Conservation (phyloP, 257 asterid species). For the Hygrophila difformis region DNA sequence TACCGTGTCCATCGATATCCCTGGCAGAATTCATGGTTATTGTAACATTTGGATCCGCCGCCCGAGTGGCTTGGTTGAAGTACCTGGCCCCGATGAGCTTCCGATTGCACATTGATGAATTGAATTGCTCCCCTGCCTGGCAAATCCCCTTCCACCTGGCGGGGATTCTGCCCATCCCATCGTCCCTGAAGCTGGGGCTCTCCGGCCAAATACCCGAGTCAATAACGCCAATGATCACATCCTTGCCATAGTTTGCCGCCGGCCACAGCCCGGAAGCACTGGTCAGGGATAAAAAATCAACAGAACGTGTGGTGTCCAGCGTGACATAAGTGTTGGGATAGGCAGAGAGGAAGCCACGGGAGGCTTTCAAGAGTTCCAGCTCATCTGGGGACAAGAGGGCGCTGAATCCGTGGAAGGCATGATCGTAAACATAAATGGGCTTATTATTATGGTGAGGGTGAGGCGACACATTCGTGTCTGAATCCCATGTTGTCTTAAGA, state of each 20-base stretch:
- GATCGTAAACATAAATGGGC: conserved; percentile 1
- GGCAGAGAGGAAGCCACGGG: neutral
- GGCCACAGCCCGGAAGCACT: conserved; percentile 2
- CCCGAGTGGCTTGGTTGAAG: neutral
- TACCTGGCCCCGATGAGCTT: conserved; percentile 5
- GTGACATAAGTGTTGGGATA: neutral
- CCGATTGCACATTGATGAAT: neutral
- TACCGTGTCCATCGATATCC: neutral
- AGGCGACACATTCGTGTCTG: too few relatives aligned
- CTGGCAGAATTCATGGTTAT: neutral
- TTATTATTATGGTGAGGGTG: neutral
- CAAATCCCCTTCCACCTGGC: conserved; percentile 1
- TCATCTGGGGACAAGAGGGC: neutral
- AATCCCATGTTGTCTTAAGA: neutral
- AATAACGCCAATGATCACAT: conserved; percentile 1
- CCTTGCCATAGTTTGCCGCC: neutral
- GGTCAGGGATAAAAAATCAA: neutral
- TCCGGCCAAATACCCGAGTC: conserved; percentile 10
- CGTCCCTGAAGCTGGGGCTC: conserved; percentile 8
- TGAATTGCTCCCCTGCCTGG: neutral
- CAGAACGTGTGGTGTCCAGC: conserved; percentile 2
- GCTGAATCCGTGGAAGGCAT: conserved; percentile 9
- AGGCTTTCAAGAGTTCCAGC: neutral
- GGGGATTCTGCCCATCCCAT: neutral
- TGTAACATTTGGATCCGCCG: neutral